phyloP scores from a whole-genome alignment of 176 grass and related monocot species.

The Avena insularis region DNA sequence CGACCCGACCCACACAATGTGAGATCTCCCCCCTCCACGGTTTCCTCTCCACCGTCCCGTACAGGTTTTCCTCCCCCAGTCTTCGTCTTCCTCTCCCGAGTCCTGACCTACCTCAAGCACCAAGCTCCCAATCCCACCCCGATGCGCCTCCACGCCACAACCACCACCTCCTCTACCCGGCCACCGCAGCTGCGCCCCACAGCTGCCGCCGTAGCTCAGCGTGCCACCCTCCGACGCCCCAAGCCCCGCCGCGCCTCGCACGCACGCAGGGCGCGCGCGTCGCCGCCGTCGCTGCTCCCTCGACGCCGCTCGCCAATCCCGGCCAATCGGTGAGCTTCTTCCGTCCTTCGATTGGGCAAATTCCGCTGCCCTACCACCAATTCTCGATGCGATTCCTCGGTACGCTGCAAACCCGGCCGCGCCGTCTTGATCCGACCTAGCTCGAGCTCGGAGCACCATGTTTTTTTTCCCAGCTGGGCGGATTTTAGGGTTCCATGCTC shows the following conservation, averaged over 20 bases:
- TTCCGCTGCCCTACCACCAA: neutral
- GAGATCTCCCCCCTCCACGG: slow-evolving; percentile 12
- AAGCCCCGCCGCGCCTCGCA: neutral
- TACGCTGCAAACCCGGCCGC: neutral
- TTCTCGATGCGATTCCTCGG: neutral
- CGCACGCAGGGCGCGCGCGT: neutral
- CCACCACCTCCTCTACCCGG: neutral
- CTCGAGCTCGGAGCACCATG: neutral
- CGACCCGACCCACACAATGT: neutral
- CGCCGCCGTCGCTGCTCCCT: slow-evolving; percentile 2
- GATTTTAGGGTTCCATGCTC: neutral
- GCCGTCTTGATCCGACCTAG: slow-evolving; percentile 17
- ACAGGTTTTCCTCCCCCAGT: slow-evolving; percentile 21
- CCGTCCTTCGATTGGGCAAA: neutral
- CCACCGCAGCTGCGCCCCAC: neutral
- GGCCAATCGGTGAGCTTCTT: neutral
- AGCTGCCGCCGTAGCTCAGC: slow-evolving; percentile 15
- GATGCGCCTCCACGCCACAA: neutral
- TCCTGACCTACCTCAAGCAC: slow-evolving; percentile 5
- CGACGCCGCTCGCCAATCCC: neutral
- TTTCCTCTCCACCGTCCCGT: slow-evolving; percentile 29
- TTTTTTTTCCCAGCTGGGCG: neutral
- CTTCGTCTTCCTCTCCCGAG: slow-evolving; percentile 29
- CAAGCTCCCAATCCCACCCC: slow-evolving; percentile 26
- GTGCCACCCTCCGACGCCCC: neutral